phyloP scores from a whole-genome alignment of 2,329 filamentous ascomycete species.

The Claviceps quebecensis region DNA sequence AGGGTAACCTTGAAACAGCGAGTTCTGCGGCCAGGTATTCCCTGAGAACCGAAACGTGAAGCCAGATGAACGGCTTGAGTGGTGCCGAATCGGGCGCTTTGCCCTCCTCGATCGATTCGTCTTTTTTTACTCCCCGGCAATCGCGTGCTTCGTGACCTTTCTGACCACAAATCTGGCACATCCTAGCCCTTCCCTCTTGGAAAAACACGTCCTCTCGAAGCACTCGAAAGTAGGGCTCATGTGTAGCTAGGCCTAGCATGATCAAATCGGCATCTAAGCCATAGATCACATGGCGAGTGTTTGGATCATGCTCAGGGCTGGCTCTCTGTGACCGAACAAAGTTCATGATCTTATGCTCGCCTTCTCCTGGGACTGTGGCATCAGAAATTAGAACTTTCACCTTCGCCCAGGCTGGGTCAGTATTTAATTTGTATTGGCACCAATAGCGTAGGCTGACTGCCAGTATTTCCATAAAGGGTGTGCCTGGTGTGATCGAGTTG shows the following conservation, averaged over 20 bases:
- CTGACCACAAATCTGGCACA: constrained; percentile 82
- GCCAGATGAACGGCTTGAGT: constrained; percentile 94
- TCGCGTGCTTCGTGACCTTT: constrained; percentile 79
- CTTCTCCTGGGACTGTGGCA: constrained; percentile 92
- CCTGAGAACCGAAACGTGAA: constrained; percentile 79
- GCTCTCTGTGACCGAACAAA: constrained; percentile 89
- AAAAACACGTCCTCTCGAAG: constrained; percentile 94
- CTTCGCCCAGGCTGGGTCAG: constrained; percentile 87
- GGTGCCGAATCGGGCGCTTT: constrained; percentile 51
- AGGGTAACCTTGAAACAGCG: constrained; percentile 66
- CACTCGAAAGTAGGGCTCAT: constrained; percentile 94
- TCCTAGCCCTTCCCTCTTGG: constrained; percentile 68
- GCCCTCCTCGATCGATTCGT: constrained; percentile 69
- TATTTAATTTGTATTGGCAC: constrained; percentile 96
- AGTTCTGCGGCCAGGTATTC: constrained; percentile 91
- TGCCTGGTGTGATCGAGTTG: constrained; percentile 81
- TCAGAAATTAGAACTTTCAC: constrained; percentile 98
- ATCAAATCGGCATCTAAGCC: constrained; percentile 96
- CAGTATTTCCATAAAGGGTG: constrained; percentile 96
- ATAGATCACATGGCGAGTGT: constrained; percentile 96
- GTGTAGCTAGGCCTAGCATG: constrained; percentile 93
- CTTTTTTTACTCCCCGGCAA: constrained; percentile 66
- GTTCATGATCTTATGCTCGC: constrained; percentile 99
- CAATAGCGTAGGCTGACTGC: constrained; percentile 85
- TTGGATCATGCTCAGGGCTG: constrained; percentile 84